Evolutionary conservation across 768 basidiomycete species (phyloP).

Genomic region (Auricularia heimuer): DNA sequence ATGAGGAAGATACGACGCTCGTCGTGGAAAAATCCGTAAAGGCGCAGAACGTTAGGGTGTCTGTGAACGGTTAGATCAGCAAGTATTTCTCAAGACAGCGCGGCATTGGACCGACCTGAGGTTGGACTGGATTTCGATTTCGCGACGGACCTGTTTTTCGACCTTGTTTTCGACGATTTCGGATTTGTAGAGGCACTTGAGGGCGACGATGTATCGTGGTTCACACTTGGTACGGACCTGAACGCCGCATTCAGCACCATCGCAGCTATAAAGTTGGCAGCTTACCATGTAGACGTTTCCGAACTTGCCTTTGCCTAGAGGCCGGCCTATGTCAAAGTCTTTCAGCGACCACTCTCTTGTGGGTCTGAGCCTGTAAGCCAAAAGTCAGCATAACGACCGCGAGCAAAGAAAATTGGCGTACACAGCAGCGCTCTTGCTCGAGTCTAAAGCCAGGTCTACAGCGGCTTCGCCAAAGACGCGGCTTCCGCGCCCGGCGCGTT

Average conservation of each 20-base stretch:
- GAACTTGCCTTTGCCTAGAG: slow-evolving; percentile 98
- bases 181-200: slow-evolving; percentile 90
- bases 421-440: slow-evolving; percentile 47
- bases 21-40: slow-evolving; percentile 98
- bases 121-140: slow-evolving; percentile 98
- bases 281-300: slow-evolving; percentile 20
- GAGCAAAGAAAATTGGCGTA: slow-evolving; percentile 23
- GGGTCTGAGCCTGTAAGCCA: slow-evolving; percentile 42
- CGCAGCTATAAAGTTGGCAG: not conserved
- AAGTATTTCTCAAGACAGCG: not conserved
- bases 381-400: slow-evolving; percentile 9
- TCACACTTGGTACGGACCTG: not conserved
- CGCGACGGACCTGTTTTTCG: slow-evolving; percentile 93
- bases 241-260: too few species aligned
- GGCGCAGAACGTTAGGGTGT: slow-evolving; percentile 86
- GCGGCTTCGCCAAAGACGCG: slow-evolving; percentile 69
- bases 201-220: not conserved
- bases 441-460: slow-evolving; percentile 74
- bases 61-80: slow-evolving; percentile 23
- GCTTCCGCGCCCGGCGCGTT: slow-evolving; percentile 62
- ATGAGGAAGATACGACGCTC: slow-evolving; percentile 95
- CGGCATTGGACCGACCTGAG: slow-evolving; percentile 33
- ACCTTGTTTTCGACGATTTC: slow-evolving; percentile 87
- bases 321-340: slow-evolving; percentile 89
- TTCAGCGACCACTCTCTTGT: slow-evolving; percentile 79